Percentiles rank a stretch among this genome's conserved stretches.
Evolutionary conservation across 495 filamentous ascomycete species (phyloP).

Genomic region (Tetracladium marchalianum): DNA sequence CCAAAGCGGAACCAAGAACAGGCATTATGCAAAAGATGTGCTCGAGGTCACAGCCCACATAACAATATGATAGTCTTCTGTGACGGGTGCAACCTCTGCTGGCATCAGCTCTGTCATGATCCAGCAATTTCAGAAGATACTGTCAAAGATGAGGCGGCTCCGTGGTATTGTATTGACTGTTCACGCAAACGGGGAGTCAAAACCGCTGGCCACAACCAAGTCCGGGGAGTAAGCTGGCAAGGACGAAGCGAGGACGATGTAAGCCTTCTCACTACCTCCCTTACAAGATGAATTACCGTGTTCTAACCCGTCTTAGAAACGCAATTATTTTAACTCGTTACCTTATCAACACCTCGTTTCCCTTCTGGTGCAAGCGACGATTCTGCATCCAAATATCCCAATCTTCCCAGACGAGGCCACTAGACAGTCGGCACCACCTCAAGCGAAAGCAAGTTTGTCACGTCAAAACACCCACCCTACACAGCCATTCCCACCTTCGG

Average conservation of each 20-base stretch:
- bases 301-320: slow-evolving; percentile 28
- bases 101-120: slow-evolving; percentile 88
- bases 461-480: slow-evolving; percentile 30
- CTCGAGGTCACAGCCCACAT: slow-evolving; percentile 61
- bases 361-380: slow-evolving; percentile 33
- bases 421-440: slow-evolving; percentile 19
- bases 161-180: slow-evolving; percentile 76
- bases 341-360: slow-evolving; percentile 31
- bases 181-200: slow-evolving; percentile 34
- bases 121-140: slow-evolving; percentile 66
- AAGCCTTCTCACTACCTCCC: slow-evolving; percentile 5
- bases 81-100: slow-evolving; percentile 78
- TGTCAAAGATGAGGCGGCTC: slow-evolving; percentile 44
- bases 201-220: slow-evolving; percentile 7
- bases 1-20: slow-evolving; percentile 40
- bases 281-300: not conserved
- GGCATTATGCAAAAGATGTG: slow-evolving; percentile 65
- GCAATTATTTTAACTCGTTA: slow-evolving; percentile 35
- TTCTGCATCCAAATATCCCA: slow-evolving; percentile 28
- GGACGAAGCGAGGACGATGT: slow-evolving; percentile 32
- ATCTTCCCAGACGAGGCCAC: slow-evolving; percentile 27
- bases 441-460: slow-evolving; percentile 29
- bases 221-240: slow-evolving; percentile 33
- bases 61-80: slow-evolving; percentile 91
- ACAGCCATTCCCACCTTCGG: slow-evolving; percentile 24